Evolutionary conservation across 306 rosid species (phyloP).

Genomic region (Ziziphus jujuba): DNA sequence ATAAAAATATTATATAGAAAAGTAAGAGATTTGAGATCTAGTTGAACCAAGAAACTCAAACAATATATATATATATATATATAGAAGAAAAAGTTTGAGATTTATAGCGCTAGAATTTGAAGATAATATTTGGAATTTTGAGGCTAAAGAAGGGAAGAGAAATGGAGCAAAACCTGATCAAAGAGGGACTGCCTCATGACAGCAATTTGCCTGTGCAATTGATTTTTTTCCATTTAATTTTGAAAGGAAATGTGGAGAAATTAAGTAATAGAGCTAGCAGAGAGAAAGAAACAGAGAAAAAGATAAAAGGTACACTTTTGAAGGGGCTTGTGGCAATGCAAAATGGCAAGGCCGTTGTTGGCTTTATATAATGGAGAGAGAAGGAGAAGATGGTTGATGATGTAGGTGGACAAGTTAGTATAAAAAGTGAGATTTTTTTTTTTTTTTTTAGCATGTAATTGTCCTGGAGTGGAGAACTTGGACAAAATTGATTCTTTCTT

Average conservation of each 20-base stretch:
- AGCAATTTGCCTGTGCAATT: slow-evolving; percentile 48
- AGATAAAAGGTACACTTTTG: slow-evolving; percentile 7
- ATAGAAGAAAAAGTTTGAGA: too few relatives aligned
- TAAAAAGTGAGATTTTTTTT: background rate
- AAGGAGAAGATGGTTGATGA: background rate
- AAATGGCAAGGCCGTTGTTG: slow-evolving; percentile 22
- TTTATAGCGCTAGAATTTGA: background rate
- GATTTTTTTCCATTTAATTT: slow-evolving; percentile 57
- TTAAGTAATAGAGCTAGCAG: too few relatives aligned
- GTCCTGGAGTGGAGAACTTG: background rate
- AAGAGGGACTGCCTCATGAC: slow-evolving; percentile 73
- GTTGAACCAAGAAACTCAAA: too few relatives aligned
- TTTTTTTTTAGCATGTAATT: background rate
- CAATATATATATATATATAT: too few relatives aligned
- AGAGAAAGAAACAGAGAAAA: slow-evolving; percentile 17
- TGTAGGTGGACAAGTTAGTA: background rate
- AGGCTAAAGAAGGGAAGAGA: background rate
- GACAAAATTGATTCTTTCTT: background rate
- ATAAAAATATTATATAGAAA: too few relatives aligned
- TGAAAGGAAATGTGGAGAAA: background rate
- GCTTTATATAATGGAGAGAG: slow-evolving; percentile 21
- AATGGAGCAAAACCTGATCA: slow-evolving; percentile 60
- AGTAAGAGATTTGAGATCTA: too few relatives aligned
- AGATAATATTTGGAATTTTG: background rate
- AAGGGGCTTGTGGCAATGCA: slow-evolving; percentile 18